Base-by-base conservation (phyloP, 192 early-diverging fungal species). In the Entomortierella lignicola region DNA sequence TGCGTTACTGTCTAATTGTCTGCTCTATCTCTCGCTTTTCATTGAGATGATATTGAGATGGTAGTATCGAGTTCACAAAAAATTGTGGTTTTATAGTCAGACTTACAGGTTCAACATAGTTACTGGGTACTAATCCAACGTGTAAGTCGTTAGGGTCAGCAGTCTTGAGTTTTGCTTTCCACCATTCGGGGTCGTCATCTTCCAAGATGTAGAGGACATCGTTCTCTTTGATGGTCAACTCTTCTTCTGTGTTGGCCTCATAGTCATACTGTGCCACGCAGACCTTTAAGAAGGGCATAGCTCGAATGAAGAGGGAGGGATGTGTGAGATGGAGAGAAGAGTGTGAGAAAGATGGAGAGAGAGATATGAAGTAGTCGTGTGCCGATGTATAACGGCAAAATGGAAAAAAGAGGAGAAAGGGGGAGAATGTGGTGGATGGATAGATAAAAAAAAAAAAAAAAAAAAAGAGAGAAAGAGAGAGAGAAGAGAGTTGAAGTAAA, bases 151-250 rank as follows among this genome's bases (percentile, higher is more conserved):
- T 81, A 29, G 75, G 62, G 55, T 80, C 81, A 44, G 77, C 60
- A 23, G 81, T 85, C 71, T 96, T 93, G 56, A 91, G 80, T 58
- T 94, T 89, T 10, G 95, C 96, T 56, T 87, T 86, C 86, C 92
- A 93, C 98, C 98, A 99, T 70, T 97, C 95, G 17, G 91, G 87
- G 88, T 97, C 97, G 53, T 91, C 89, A 72, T 90, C 90, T 67
- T 96, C 94, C 30, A 97, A 61, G 59, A 97, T 87, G 81, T 97
- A 90, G 37, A 99, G 71, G 50, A 94, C 85, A 72, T 97, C 94
- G 82, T 94, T 92, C 77, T 99, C 96, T 29, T 87, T 82, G 61
- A 99, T 90, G 31, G 85, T 74, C 34, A 99, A 81, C 84, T 98
- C 95, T 63, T 97, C 97, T 43, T 88, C 90, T 56, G 88, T 93